phyloP scores from a whole-genome alignment of 305 asterid species.

The Ilex paraguariensis region DNA sequence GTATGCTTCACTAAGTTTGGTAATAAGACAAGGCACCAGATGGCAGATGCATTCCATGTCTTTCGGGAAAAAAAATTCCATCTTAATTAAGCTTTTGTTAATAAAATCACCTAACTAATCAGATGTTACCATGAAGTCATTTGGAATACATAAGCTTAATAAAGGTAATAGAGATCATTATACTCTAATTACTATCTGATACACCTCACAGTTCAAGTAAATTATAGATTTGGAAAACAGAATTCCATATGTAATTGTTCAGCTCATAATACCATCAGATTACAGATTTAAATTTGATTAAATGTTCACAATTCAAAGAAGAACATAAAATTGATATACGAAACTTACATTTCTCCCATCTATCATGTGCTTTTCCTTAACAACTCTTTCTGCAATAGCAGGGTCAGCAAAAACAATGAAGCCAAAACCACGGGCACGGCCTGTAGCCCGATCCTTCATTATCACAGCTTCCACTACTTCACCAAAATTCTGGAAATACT shows the following conservation, averaged over 20 bases:
- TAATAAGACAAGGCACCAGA: too few relatives aligned
- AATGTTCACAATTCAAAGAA: background rate
- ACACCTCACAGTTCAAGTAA: background rate
- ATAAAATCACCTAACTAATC: background rate
- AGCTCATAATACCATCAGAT: background rate
- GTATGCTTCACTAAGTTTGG: background rate
- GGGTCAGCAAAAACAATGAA: constrained; percentile 69
- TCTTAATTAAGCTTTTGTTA: background rate
- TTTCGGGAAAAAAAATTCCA: too few relatives aligned
- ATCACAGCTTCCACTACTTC: constrained; percentile 86
- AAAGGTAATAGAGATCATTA: too few relatives aligned
- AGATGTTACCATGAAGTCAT: background rate
- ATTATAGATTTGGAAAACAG: too few relatives aligned
- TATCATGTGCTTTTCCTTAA: constrained; percentile 59
- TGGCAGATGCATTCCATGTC: background rate
- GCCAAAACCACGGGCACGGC: constrained; percentile 88
- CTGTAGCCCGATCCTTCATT: constrained; percentile 81
- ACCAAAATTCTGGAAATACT: constrained; percentile 63
- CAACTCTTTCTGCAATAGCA: constrained; percentile 75
- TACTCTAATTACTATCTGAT: too few relatives aligned
- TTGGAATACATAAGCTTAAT: too few relatives aligned
- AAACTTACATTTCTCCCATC: constrained; percentile 75
- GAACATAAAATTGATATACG: constrained; percentile 1
- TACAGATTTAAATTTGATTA: too few relatives aligned
- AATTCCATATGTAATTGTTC: background rate